Conservation (phyloP, 768 basidiomycete species). For the Russula olivacea region DNA sequence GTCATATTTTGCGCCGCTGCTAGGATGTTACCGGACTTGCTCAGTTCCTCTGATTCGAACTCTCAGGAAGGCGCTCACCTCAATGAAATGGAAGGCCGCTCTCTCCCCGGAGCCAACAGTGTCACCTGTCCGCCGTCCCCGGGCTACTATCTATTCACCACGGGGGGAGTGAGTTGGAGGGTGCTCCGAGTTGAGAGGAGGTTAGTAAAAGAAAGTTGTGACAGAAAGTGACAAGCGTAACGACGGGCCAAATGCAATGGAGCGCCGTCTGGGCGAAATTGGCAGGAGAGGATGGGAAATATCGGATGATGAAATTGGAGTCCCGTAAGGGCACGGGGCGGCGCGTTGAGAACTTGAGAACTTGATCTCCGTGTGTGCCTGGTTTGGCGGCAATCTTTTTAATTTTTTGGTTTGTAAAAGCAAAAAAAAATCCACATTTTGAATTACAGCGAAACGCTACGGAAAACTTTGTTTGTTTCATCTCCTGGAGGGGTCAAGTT, state of each 20-base stretch:
- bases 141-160: no score
- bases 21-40: neutral
- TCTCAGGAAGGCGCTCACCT: neutral
- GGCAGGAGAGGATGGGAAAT: neutral
- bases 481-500: neutral
- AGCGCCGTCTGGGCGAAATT: no score
- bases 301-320: neutral
- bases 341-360: no score
- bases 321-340: neutral
- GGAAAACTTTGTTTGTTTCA: neutral
- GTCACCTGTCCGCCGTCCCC: no score
- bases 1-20: neutral
- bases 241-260: neutral
- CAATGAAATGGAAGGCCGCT: neutral
- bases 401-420: neutral
- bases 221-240: neutral
- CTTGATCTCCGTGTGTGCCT: neutral
- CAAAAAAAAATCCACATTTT: neutral
- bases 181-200: neutral
- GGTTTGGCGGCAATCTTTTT: neutral
- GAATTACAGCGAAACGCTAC: neutral
- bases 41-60: neutral
- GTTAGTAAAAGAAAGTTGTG: neutral
- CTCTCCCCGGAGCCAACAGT: neutral
- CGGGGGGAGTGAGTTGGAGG: neutral